A percentile compares a stretch with the other conserved stretches of the same genome.
Evolutionary conservation across 208 protist genomes (phyloP).

Genomic region (Leishmania arabica): DNA sequence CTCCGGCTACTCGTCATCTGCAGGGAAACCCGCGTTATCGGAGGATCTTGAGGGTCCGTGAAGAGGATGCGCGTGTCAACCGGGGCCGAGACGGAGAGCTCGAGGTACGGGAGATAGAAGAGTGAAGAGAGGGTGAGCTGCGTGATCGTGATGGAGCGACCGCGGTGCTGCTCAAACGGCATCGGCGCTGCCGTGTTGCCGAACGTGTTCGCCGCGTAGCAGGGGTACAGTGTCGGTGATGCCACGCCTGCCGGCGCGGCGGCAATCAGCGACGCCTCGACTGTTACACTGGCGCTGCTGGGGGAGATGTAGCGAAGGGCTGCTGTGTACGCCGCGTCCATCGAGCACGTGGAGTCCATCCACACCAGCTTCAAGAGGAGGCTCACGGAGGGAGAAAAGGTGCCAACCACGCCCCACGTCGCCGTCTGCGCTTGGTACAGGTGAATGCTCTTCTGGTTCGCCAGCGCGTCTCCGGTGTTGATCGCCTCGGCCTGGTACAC

Average conservation of each 20-base stretch:
- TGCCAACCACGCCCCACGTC: slow-evolving; percentile 52
- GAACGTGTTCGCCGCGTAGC: slow-evolving; percentile 26
- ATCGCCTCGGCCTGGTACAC: slow-evolving; percentile 43
- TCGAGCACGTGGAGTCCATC: slow-evolving; percentile 51
- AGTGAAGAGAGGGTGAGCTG: slow-evolving; percentile 53
- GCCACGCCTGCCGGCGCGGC: slow-evolving; percentile 21
- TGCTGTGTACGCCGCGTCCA: slow-evolving; percentile 39
- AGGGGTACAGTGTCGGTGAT: slow-evolving; percentile 32
- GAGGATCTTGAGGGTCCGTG: slow-evolving; percentile 54
- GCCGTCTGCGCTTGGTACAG: slow-evolving; percentile 63
- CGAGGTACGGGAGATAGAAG: slow-evolving; percentile 59
- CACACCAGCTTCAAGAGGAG: slow-evolving; percentile 56
- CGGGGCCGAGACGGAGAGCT: slow-evolving; percentile 30
- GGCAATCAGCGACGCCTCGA: slow-evolving; percentile 50
- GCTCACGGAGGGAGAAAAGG: slow-evolving; percentile 33
- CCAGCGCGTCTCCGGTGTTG: slow-evolving; percentile 30
- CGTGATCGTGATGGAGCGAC: slow-evolving; percentile 36
- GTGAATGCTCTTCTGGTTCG: slow-evolving; percentile 32
- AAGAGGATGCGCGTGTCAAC: slow-evolving; percentile 50
- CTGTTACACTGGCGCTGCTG: slow-evolving; percentile 36
- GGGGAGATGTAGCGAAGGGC: slow-evolving; percentile 37
- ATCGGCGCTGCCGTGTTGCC: slow-evolving; percentile 29
- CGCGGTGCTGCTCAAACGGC: slow-evolving; percentile 44
- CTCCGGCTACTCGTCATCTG: slow-evolving; percentile 27
- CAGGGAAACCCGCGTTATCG: slow-evolving; percentile 50